A percentile compares a stretch with the other conserved stretches of the same genome.
Conservation (phyloP, 2,329 filamentous ascomycete species). For the Ambrosiella beaveri region DNA sequence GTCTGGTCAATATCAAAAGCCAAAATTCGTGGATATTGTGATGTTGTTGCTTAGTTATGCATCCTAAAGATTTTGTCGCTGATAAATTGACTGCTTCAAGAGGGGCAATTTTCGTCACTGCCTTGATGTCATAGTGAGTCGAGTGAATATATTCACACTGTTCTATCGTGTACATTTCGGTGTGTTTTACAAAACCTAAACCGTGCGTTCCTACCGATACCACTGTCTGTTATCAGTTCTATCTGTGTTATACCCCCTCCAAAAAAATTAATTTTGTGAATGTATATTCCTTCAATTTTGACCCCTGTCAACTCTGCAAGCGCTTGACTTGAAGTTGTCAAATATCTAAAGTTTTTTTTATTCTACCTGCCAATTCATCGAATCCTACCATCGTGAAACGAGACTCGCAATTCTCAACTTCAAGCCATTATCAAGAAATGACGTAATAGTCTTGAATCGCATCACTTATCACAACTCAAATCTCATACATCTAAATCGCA, state of each 20-base stretch:
- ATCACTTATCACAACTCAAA: neutral
- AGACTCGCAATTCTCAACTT: neutral
- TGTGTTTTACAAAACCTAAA: neutral
- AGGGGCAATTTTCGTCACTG: slow-evolving; percentile 12
- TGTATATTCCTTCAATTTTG: neutral
- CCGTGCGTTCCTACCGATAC: neutral
- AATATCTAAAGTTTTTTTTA: neutral
- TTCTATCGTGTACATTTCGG: neutral
- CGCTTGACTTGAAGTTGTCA: neutral
- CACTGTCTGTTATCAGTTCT: neutral
- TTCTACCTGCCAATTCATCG: neutral
- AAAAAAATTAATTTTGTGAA: slow-evolving; percentile 4
- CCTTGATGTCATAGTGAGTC: slow-evolving; percentile 13
- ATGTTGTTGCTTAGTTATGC: neutral
- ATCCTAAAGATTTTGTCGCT: slow-evolving; percentile 3
- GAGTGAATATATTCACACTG: slow-evolving; percentile 4
- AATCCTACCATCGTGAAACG: slow-evolving; percentile 1
- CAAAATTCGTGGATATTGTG: neutral
- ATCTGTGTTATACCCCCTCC: slow-evolving; percentile 9
- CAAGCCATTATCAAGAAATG: neutral
- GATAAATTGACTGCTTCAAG: slow-evolving; percentile 11
- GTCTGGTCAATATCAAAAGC: neutral
- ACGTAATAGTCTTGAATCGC: neutral
- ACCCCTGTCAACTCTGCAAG: neutral
- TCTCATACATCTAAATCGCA: slow-evolving; percentile 14